These are phyloP conservation scores for Sporodiniella umbellata DNA, from an alignment of 371 early-diverging fungal species.

Conservation along the genomic window DNA sequence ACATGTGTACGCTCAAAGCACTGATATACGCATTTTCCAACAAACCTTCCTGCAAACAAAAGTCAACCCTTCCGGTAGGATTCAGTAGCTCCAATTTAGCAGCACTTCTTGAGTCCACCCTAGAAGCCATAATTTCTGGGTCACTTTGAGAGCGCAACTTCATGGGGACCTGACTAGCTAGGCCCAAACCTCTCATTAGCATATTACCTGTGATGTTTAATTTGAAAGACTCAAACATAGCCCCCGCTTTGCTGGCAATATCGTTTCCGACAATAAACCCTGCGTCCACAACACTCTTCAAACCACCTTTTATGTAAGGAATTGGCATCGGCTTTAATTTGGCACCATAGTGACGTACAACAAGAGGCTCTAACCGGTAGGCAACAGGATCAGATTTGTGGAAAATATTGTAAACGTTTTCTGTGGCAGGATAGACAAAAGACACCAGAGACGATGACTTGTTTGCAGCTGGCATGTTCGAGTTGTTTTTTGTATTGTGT, in stretches of 20 bases:
- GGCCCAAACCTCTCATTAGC: conserved; percentile 53
- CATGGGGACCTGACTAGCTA: conserved; percentile 15
- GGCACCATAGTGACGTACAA: conserved; percentile 45
- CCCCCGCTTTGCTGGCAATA: conserved; percentile 67
- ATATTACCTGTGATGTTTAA: conserved; percentile 55
- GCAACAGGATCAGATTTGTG: conserved; percentile 67
- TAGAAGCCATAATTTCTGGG: conserved; percentile 8
- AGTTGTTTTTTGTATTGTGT: not conserved
- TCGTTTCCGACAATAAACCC: conserved; percentile 63
- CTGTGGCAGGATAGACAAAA: conserved; percentile 60
- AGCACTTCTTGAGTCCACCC: conserved; percentile 27
- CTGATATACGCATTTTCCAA: conserved; percentile 78
- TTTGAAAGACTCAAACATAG: conserved; percentile 62
- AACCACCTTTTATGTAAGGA: conserved; percentile 82
- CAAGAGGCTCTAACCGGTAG: conserved; percentile 73
- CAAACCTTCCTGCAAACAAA: conserved; percentile 73
- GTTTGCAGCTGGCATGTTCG: not conserved
- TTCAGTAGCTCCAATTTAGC: conserved; percentile 54
- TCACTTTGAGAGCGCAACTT: conserved; percentile 24
- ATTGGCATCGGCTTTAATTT: conserved; percentile 67
- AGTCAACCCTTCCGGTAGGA: conserved; percentile 73
- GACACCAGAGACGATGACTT: conserved; percentile 24
- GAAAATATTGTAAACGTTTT: conserved; percentile 79
- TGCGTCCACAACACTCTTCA: conserved; percentile 64
- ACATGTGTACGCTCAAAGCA: conserved; percentile 73